Evolutionary conservation across 495 filamentous ascomycete genomes (phyloP), one percentile per base, ranked within the genome.

Genomic region (Aspergillus nanangensis): DNA sequence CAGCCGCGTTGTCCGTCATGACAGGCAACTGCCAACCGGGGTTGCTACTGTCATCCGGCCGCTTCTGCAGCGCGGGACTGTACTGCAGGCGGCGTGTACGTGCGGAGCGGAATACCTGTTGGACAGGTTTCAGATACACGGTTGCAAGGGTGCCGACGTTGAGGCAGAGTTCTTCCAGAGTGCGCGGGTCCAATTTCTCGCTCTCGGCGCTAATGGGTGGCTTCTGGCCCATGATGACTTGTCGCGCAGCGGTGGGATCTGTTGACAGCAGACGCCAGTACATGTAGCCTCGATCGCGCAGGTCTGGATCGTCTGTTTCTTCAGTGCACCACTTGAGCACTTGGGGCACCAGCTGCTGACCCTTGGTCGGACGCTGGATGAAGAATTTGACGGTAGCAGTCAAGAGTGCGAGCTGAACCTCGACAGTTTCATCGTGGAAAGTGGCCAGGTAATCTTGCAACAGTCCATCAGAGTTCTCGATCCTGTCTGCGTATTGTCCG

Each of bases 321-420:
- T 96, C 93, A 1, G 93, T 99, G 38, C 94, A 94, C 92, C 92
- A 96, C 67, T 96, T 96, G 24, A 99, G 80, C 2, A 97, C 92
- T 54, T 92, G 90, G 11, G 93, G 93, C 1, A 99, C 93, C 5
- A 99, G 76, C 19, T 92, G 81, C 57, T 95, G 90, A 45, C 90
- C 91, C 61, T 95, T 96, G 17, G 92, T 96, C 2, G 93, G 93
- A 13, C 93, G 83, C 56, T 96, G 91, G 52, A 99, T 95, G 70
- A 99, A 99, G 27, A 99, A 77, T 63, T 99, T 99, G 15, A 99
- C 93, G 2, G 92, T 96, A 4, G 93, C 93, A 1, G 93, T 99
- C 22, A 99, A 80, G 8, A 99, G 77, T 1, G 91, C 91, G 13
- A 99, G 79, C 61, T 97, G 93, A 1, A 97, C 93, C 59, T 99